Conservation (phyloP, 371 early-diverging fungal genomes). For the Nosema granulosis region DNA sequence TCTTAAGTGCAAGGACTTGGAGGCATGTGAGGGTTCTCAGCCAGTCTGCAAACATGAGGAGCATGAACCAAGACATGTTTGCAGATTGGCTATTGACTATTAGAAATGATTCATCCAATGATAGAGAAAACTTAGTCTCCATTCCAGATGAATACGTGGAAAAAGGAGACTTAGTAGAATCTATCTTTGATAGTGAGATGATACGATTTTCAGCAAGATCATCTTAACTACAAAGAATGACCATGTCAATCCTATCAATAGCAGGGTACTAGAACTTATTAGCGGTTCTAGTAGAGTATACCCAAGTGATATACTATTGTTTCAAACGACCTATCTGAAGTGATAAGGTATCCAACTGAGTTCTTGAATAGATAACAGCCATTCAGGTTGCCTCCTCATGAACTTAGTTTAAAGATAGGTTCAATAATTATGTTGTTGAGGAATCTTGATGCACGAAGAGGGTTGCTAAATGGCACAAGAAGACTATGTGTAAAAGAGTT, state of each 20-base stretch:
- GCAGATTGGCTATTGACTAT: not conserved
- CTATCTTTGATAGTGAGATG: not conserved
- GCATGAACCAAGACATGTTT: not conserved
- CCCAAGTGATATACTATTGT: not conserved
- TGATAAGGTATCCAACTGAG: not conserved
- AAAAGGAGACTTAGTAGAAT: not conserved
- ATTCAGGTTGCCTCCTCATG: not conserved
- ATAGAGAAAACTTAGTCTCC: not conserved
- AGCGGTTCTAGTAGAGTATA: not conserved
- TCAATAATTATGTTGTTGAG: not conserved
- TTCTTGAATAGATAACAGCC: not conserved
- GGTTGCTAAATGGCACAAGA: not conserved
- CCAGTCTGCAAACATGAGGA: not conserved
- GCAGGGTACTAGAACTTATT: not conserved
- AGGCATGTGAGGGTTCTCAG: not conserved
- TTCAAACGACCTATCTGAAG: not conserved
- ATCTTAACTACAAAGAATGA: not conserved
- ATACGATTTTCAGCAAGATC: not conserved
- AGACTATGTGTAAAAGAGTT: not conserved
- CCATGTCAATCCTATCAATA: not conserved
- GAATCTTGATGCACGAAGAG: not conserved
- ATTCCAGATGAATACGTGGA: not conserved
- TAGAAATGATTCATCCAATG: not conserved
- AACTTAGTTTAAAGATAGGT: not conserved
- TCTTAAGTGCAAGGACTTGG: not conserved